A percentile compares a stretch with the other conserved stretches of the same genome.
Conservation (phyloP, 169 alveolate genomes). For the Plasmodium adleri region DNA sequence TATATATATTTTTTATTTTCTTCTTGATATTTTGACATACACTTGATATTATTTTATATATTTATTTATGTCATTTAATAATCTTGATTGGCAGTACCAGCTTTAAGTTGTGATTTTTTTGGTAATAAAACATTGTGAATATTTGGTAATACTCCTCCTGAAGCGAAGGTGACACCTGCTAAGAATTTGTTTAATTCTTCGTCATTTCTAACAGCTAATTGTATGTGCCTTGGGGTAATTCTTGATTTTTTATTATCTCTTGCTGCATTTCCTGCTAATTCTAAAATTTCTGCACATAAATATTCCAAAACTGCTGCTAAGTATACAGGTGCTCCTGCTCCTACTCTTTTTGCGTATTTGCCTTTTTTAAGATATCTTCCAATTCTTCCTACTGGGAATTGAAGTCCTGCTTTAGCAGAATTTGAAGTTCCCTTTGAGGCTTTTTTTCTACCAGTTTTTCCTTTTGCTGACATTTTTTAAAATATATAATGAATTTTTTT, state of each 20-base stretch:
- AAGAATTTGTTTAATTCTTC: conserved; percentile 98
- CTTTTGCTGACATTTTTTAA: conserved; percentile 84
- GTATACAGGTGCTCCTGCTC: conserved; percentile 99
- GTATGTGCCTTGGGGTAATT: conserved; percentile 99
- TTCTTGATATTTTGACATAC: neutral
- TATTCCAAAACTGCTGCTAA: conserved; percentile 99
- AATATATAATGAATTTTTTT: neutral
- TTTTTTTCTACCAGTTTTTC: conserved; percentile 91
- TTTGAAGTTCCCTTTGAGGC: conserved; percentile 92
- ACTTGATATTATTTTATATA: conserved; percentile 1
- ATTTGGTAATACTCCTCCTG: conserved; percentile 99
- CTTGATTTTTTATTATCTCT: conserved; percentile 98
- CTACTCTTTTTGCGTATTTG: conserved; percentile 98
- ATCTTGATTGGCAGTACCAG: conserved; percentile 65
- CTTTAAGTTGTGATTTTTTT: conserved; percentile 83
- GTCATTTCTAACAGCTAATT: conserved; percentile 98
- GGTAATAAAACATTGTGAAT: conserved; percentile 97
- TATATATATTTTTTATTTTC: conserved; percentile 4
- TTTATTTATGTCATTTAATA: conserved; percentile 14
- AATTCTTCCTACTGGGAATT: conserved; percentile 99
- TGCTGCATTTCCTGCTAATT: conserved; percentile 99
- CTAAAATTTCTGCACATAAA: conserved; percentile 98
- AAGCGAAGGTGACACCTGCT: conserved; percentile 97
- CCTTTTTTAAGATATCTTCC: conserved; percentile 98
- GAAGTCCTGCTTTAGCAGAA: conserved; percentile 99